Percentiles rank a stretch among this genome's conserved stretches.
Evolutionary conservation across 2,329 filamentous ascomycete genomes (phyloP).

Genomic region (Hymenoscyphus albidus): DNA sequence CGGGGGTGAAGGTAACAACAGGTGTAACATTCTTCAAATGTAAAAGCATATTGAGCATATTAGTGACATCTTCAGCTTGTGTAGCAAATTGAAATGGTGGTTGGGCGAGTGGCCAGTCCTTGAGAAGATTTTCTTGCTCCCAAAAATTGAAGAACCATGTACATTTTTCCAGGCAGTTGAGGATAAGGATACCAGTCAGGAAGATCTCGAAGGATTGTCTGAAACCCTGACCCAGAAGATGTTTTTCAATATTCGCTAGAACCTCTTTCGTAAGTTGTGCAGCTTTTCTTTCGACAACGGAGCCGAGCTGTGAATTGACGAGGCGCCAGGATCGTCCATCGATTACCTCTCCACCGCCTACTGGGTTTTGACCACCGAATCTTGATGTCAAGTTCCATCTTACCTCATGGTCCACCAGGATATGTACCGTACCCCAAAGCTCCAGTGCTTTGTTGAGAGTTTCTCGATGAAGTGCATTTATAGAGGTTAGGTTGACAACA

Average conservation of each 20-base stretch:
- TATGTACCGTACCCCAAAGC: conserved; percentile 62
- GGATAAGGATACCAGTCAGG: conserved; percentile 57
- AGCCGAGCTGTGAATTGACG: conserved; percentile 61
- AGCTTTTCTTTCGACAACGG: conserved; percentile 61
- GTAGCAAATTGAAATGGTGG: conserved; percentile 54
- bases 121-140: conserved; percentile 53
- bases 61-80: conserved; percentile 56
- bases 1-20: conserved; percentile 38
- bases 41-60: conserved; percentile 58
- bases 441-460: conserved; percentile 56
- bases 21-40: conserved; percentile 58
- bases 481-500: conserved; percentile 40
- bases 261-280: conserved; percentile 55
- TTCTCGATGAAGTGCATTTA: conserved; percentile 42
- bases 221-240: conserved; percentile 55
- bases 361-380: conserved; percentile 12
- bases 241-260: conserved; percentile 57
- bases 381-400: conserved; percentile 47
- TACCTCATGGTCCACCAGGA: conserved; percentile 57
- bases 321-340: conserved; percentile 46
- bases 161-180: conserved; percentile 64
- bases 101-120: conserved; percentile 55
- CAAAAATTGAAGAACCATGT: conserved; percentile 67
- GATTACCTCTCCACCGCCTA: conserved; percentile 25
- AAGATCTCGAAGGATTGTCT: conserved; percentile 53